These are phyloP conservation scores for Oryza meyeriana DNA, from an alignment of 176 grass and related monocot genomes.

Conservation along the genomic window DNA sequence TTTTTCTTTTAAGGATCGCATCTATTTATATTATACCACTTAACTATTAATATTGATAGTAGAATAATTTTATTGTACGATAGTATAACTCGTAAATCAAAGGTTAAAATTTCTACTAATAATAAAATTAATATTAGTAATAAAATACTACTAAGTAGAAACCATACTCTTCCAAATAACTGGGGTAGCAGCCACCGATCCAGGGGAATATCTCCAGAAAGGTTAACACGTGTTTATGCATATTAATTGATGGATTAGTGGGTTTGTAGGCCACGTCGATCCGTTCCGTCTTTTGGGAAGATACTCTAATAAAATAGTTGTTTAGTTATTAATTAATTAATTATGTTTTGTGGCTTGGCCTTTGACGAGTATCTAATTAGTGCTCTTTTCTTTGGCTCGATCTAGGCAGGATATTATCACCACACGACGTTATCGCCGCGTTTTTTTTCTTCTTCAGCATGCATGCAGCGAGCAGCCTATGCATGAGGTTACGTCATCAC, in stretches of 20 bases:
- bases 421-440: not conserved
- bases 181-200: slow-evolving; percentile 23
- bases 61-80: too few species aligned
- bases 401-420: not conserved
- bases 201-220: not conserved
- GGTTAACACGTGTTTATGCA: not conserved
- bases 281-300: not conserved
- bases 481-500: not conserved
- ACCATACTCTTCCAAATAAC: too few species aligned
- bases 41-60: too few species aligned
- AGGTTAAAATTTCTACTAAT: too few species aligned
- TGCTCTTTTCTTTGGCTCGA: not conserved
- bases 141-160: too few species aligned
- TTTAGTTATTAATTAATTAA: not conserved
- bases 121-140: too few species aligned
- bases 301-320: not conserved
- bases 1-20: too few species aligned
- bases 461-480: not conserved
- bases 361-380: not conserved
- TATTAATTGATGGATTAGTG: not conserved
- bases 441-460: too few species aligned
- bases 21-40: too few species aligned
- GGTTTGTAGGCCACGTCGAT: not conserved
- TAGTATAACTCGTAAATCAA: too few species aligned
- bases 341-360: not conserved